These are phyloP conservation scores for Pichia manshurica DNA, from an alignment of 805 yeast species.

Conservation along the genomic window DNA sequence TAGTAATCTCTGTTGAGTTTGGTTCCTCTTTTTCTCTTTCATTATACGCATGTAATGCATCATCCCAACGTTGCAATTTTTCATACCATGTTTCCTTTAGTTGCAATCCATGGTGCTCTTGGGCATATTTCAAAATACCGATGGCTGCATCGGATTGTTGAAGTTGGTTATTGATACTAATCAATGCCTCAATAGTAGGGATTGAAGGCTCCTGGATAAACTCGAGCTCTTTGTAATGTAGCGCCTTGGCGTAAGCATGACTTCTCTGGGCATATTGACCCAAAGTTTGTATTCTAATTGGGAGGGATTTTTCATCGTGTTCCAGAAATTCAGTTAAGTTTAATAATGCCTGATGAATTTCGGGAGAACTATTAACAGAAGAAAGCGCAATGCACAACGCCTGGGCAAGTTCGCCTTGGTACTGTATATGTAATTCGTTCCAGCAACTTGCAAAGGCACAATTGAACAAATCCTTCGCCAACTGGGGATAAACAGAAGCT, in stretches of 20 bases:
- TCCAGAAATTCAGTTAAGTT: slow-evolving; percentile 96
- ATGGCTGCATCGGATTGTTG: slow-evolving; percentile 98
- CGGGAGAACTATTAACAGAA: slow-evolving; percentile 91
- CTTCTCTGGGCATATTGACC: slow-evolving; percentile 92
- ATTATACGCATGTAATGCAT: slow-evolving; percentile 85
- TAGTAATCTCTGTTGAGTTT: slow-evolving; percentile 76
- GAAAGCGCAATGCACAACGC: slow-evolving; percentile 82
- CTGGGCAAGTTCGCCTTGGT: slow-evolving; percentile 84
- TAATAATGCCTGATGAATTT: slow-evolving; percentile 81
- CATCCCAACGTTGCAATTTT: slow-evolving; percentile 96
- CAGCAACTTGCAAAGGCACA: slow-evolving; percentile 95
- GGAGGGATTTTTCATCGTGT: slow-evolving; percentile 91
- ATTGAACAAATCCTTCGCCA: slow-evolving; percentile 87
- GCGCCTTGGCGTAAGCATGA: slow-evolving; percentile 95
- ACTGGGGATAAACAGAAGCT: slow-evolving; percentile 80
- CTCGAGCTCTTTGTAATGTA: slow-evolving; percentile 92
- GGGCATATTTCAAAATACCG: slow-evolving; percentile 92
- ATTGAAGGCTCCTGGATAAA: slow-evolving; percentile 91
- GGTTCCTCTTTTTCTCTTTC: slow-evolving; percentile 63
- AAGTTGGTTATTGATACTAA: slow-evolving; percentile 85
- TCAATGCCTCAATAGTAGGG: slow-evolving; percentile 85
- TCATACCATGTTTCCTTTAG: slow-evolving; percentile 98
- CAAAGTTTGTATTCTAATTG: slow-evolving; percentile 81
- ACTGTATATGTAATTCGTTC: slow-evolving; percentile 83
- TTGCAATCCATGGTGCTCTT: slow-evolving; percentile 82